Evolutionary conservation across 495 filamentous ascomycete species (phyloP), one percentile per base, ranked within the genome.

Genomic region (Coniosporium apollinis): DNA sequence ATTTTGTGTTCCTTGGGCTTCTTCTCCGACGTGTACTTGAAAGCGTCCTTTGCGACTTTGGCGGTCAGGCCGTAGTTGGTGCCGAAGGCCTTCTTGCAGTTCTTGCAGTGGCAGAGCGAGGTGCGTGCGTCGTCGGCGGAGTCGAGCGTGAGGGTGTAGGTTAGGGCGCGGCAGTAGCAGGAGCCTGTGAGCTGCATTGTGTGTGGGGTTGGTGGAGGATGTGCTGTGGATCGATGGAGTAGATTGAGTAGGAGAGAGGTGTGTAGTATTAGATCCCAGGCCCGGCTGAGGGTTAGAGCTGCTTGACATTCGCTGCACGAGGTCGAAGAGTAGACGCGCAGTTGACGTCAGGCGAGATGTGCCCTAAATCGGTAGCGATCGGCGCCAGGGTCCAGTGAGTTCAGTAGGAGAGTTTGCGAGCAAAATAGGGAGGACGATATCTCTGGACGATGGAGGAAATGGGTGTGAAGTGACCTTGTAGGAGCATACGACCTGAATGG

Each of bases 51-150:
- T 7, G 71, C 61, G 11, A 77, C 59, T 47, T 77, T 76, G n/a
- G 69, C 60, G 0, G 74, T 76, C 7, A 78, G 51, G 10, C 74
- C 74, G 42, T 69, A 75, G 38, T 71, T 69, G 14, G 65, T 62
- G 17, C 74, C 73, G 36, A 76, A 77, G 15, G 72, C 73, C 55
- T 72, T 69, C 54, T 69, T 69, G 58, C 74, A 78, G 50, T 69
- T 76, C 16, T 47, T 39, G 48, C 76, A 79, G 50, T 81, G 74
- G 48, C 73, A 79, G 20, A 81, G 52, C 0, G 67, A 72, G 0
- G 72, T 77, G 28, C 73, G 61, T 0, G 74, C 72, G 16, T 73
- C 64, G n/a, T 70, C 58, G 0, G 57, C 50, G 0, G 66, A 66
- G 9, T 34, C 43, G 3, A 71, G 52, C 1, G 54, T 42, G 24